These are phyloP conservation scores for Lagerstroemia speciosa DNA, from an alignment of 345 rosid genomes.

Conservation along the genomic window DNA sequence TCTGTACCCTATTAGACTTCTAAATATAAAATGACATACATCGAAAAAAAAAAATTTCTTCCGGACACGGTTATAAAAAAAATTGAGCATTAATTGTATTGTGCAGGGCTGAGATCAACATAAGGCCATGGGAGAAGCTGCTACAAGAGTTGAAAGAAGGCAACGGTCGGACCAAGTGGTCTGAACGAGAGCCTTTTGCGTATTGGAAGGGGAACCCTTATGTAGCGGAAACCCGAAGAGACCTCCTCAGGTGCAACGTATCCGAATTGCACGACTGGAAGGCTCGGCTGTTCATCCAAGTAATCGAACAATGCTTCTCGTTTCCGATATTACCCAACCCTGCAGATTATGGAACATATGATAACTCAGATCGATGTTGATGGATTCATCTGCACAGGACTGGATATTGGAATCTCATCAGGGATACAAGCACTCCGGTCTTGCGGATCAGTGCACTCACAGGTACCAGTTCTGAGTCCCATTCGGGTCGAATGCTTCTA, in stretches of 20 bases:
- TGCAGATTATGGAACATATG: not conserved
- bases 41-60: too few relatives aligned
- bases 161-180: slow-evolving; percentile 40
- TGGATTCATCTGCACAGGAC: slow-evolving; percentile 33
- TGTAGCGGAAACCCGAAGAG: slow-evolving; percentile 38
- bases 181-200: slow-evolving; percentile 59
- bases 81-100: not conserved
- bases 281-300: slow-evolving; percentile 64
- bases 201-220: slow-evolving; percentile 86
- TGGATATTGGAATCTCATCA: slow-evolving; percentile 60
- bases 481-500: not conserved
- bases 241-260: slow-evolving; percentile 60
- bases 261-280: slow-evolving; percentile 63
- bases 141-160: slow-evolving; percentile 41
- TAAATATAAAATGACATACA: too few relatives aligned
- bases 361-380: too few relatives aligned
- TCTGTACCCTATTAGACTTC: too few relatives aligned
- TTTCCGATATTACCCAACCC: not conserved
- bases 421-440: slow-evolving; percentile 63
- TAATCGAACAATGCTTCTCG: slow-evolving; percentile 3
- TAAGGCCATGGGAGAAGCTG: slow-evolving; percentile 56
- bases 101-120: slow-evolving; percentile 64
- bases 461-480: slow-evolving; percentile 27
- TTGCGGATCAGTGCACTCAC: slow-evolving; percentile 63
- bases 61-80: not conserved